Conservation (phyloP, 73 alveolate species). For the Symbiodinium pilosum region DNA sequence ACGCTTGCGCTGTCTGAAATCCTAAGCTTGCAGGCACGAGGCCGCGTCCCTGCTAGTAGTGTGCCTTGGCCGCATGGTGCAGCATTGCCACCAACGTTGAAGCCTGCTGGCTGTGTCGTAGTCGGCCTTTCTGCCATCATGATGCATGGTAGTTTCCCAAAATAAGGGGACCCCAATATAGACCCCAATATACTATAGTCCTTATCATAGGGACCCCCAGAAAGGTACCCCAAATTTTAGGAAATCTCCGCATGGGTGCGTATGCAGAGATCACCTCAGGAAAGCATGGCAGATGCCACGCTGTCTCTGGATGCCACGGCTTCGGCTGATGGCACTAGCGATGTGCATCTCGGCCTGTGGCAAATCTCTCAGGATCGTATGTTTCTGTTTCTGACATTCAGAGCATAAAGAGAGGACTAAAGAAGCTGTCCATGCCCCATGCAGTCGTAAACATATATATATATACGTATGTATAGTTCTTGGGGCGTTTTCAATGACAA, state of each 20-base stretch:
- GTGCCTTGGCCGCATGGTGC: no score
- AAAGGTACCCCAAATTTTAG: no score
- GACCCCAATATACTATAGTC: no score
- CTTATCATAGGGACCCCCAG: no score
- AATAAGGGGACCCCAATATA: no score
- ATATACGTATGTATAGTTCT: not conserved
- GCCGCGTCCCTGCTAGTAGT: constrained; percentile 56
- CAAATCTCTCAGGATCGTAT: no score
- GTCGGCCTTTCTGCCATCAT: not conserved
- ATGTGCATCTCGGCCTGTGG: not conserved
- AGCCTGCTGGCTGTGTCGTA: not conserved
- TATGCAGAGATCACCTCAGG: no score
- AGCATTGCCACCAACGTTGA: not conserved
- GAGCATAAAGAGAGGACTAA: not conserved
- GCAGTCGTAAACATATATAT: not conserved
- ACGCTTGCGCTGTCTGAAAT: not conserved
- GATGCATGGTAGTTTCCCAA: no score
- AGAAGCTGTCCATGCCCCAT: not conserved
- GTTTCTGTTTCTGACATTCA: no score
- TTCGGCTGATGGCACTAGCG: not conserved
- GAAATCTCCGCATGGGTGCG: no score
- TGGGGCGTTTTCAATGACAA: not conserved
- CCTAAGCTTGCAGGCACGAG: not conserved
- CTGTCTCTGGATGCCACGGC: constrained; percentile 26
- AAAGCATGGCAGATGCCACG: constrained; percentile 45